Evolutionary conservation across 2,329 filamentous ascomycete species (phyloP).

Genomic region (Pseudogymnoascus sp.): DNA sequence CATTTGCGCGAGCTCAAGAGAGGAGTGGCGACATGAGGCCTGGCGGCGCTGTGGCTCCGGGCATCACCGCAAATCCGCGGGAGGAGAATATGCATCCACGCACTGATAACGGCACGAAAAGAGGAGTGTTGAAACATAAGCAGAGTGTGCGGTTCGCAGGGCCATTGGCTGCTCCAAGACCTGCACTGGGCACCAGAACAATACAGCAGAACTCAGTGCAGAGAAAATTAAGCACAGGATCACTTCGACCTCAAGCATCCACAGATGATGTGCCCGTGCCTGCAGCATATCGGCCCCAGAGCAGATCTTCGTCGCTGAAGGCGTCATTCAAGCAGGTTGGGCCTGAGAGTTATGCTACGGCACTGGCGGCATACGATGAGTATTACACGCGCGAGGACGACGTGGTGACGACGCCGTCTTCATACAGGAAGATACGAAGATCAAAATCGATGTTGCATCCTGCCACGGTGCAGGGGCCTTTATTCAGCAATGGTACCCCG

Average conservation of each 20-base stretch:
- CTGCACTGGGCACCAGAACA: conserved; percentile 21
- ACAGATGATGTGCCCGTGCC: conserved; percentile 25
- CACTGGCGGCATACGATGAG: conserved; percentile 34
- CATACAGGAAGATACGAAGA: conserved; percentile 45
- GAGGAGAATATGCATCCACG: conserved; percentile 18
- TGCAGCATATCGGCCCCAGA: conserved; percentile 25
- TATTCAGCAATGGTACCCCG: conserved; percentile 26
- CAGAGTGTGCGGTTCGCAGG: conserved; percentile 49
- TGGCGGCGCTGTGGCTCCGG: conserved; percentile 20
- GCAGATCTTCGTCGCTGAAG: conserved; percentile 28
- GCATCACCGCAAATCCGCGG: conserved; percentile 10
- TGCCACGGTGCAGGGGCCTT: conserved; percentile 21
- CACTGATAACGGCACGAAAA: neutral
- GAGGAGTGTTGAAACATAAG: conserved; percentile 33
- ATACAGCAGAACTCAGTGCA: conserved; percentile 13
- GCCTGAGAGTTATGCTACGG: conserved; percentile 33
- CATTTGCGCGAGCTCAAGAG: conserved; percentile 47
- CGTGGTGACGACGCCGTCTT: conserved; percentile 40
- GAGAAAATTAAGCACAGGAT: conserved; percentile 17
- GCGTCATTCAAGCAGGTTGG: conserved; percentile 18
- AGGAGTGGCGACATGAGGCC: conserved; percentile 33
- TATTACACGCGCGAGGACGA: conserved; percentile 44
- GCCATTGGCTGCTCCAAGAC: conserved; percentile 22
- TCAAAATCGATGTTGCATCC: conserved; percentile 47
- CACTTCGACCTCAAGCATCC: conserved; percentile 22